Base-by-base conservation (phyloP, 2,329 filamentous ascomycete genomes). In the Pseudogymnoascus sp. region DNA sequence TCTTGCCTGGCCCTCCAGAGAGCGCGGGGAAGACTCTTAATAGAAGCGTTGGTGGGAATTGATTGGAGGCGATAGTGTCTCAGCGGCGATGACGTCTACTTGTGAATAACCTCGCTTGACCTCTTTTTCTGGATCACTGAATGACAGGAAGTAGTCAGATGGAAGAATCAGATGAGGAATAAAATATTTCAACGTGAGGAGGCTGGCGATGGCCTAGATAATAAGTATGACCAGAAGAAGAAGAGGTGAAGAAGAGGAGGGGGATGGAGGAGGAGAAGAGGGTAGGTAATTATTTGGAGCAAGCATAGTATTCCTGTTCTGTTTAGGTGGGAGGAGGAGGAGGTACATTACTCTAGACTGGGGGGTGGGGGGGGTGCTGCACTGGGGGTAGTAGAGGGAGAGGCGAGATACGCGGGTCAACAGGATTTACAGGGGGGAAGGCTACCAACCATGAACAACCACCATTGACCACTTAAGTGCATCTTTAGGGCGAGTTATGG, bases 131-230 rank as follows among this genome's bases (percentile, higher is more conserved):
- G 62, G 34, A 40, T 37, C 26, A 61, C 61, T 61, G 47, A 63
- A 45, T 60, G 62, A 45, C 42, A 60, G 10, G 39, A 36, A 36
- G 12, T 4, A 40, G 39, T 29, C 59, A 57, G 12, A 16, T 34
- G 21, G 21, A 40, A 54, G 40, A 54, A 64, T 57, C 51, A 57
- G 51, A 57, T 57, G 62, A 61, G 40, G 57, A 21, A 65, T 62
- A 45, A 47, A 39, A 60, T 51, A 36, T 31, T 31, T 14, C n/a
- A 42, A 18, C 31, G 63, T 42, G 59, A 67, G 59, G 67, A 70
- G 69, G 69, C 69, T 70, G 69, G 69, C 69, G 63, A 63, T 67
- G 69, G 69, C 69, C 69, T 71, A 70, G 69, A 70, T 57, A 60
- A 61, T 61, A 61, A 21, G 62, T 61, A 63, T 64, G 64, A 64